Conservation (phyloP, 345 rosid genomes). For the Stellera chamaejasme region DNA sequence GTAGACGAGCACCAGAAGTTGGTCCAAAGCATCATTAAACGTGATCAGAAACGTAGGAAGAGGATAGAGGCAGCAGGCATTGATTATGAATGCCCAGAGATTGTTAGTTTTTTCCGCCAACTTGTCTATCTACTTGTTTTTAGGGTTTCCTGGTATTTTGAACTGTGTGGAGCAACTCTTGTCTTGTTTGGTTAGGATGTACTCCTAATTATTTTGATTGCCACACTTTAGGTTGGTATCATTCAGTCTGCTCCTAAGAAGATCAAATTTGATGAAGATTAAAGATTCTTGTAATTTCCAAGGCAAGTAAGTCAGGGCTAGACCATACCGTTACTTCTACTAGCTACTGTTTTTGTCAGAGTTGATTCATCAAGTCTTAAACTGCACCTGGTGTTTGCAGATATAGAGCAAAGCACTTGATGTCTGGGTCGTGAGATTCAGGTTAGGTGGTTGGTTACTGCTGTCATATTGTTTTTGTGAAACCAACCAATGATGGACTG, state of each 20-base stretch:
- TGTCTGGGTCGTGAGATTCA: too few species aligned
- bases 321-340: too few species aligned
- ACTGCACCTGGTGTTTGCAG: too few species aligned
- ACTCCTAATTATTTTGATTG: neutral
- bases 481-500: too few species aligned
- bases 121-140: neutral
- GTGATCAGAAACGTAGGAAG: conserved; percentile 52
- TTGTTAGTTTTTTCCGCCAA: conserved; percentile 41
- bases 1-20: conserved; percentile 69
- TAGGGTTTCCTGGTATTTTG: too few species aligned
- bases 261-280: conserved; percentile 69
- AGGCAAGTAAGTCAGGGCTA: neutral
- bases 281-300: neutral
- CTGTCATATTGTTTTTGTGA: too few species aligned
- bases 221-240: conserved; percentile 52
- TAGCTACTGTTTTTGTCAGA: too few species aligned
- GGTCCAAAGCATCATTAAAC: conserved; percentile 58
- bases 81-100: conserved; percentile 78
- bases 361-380: too few species aligned
- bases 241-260: conserved; percentile 50
- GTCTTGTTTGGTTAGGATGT: too few species aligned
- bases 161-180: neutral
- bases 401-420: too few species aligned
- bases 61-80: conserved; percentile 76
- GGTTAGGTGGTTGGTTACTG: too few species aligned